Evolutionary conservation across 2,329 filamentous ascomycete genomes (phyloP), one percentile per base, ranked within the genome.

Genomic region (Aspergillus sojae): DNA sequence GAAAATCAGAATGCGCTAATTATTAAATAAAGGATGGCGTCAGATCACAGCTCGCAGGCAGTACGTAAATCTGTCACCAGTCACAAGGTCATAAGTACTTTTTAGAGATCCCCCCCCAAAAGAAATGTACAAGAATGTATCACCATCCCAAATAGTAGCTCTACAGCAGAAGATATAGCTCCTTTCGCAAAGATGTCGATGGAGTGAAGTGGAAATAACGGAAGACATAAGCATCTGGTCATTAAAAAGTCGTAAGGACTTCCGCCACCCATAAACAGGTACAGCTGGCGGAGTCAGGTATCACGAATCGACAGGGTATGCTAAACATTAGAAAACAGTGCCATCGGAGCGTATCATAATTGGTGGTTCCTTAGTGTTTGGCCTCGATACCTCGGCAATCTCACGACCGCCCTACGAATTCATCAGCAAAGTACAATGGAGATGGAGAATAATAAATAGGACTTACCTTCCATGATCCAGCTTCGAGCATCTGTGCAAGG

Each of bases 341-440:
- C 95, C 95, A 77, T 99, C 95, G 68, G 93, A 97, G 70, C 96
- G 86, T 71, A 98, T 97, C 81, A 97, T 89, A 74, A 99, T 98
- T 5, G 95, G 95, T 36, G 94, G 93, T 77, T 96, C 93, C 81
- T 95, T 97, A 58, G 95, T 98, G 74, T 97, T 98, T 26, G 95
- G 95, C 70, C 95, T 86, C 70, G 93, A 94, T 68, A 97, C 93
- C 81, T 97, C 94, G 67, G 95, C 95, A 76, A 98, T 91, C 81
- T 98, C 95, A 74, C 95, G 89, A 64, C 95, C 95, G 71, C 94
- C 94, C 94, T 88, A 67, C 19, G 57, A 66, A 87, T 63, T 60
- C 58, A 66, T 75, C 73, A 73, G 74, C 45, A 39, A 58, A 39
- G 45, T 68, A 63, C 62, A 60, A 62, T 54, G 21, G 28, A 19